phyloP scores from a whole-genome alignment of 148 eudicot genomes.

The Rhododendron henanense region DNA sequence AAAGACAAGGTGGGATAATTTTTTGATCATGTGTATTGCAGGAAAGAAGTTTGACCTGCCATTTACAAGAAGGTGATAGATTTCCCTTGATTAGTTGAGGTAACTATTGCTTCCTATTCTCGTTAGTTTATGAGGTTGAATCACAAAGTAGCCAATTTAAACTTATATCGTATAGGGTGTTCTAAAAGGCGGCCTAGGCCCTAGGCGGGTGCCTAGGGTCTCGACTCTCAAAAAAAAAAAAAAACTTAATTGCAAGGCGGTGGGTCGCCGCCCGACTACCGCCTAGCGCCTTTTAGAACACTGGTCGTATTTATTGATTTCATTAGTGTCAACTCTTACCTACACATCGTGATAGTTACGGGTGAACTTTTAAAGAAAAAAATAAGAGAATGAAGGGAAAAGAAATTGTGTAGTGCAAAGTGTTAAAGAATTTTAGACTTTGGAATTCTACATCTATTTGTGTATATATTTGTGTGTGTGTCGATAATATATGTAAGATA shows the following conservation, averaged over 20 bases:
- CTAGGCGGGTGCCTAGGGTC: too few relatives aligned
- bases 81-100: conserved; percentile 2
- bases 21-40: conserved; percentile 7
- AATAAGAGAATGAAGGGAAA: neutral
- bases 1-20: neutral
- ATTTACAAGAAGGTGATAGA: neutral
- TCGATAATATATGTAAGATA: neutral
- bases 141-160: neutral
- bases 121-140: neutral
- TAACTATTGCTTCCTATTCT: neutral
- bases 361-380: neutral
- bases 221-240: too few relatives aligned
- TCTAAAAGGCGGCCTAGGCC: too few relatives aligned
- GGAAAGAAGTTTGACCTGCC: conserved; percentile 21
- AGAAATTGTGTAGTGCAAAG: neutral
- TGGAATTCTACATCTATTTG: neutral
- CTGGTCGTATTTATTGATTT: neutral
- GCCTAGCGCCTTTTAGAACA: too few relatives aligned
- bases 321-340: neutral
- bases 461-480: neutral
- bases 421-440: neutral
- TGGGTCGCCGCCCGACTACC: too few relatives aligned
- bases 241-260: too few relatives aligned
- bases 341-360: neutral
- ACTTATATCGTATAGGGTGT: neutral